Percentiles rank a stretch among this genome's conserved stretches.
Evolutionary conservation across 768 basidiomycete species (phyloP).

Genomic region (Chalciporus chontae): DNA sequence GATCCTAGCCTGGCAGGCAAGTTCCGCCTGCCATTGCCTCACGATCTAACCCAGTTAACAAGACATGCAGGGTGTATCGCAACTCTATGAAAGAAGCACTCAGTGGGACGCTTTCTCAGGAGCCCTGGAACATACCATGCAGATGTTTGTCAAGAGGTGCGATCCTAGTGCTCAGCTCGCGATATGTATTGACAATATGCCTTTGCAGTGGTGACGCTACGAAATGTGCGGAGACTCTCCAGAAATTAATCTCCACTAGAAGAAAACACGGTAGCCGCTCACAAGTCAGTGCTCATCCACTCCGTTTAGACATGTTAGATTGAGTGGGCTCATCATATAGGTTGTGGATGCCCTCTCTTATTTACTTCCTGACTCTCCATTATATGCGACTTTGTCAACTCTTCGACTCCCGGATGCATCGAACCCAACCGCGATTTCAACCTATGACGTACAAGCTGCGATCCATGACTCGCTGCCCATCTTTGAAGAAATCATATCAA

Average conservation of each 20-base stretch:
- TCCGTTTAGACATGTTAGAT: background rate
- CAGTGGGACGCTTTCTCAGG: constrained; percentile 58
- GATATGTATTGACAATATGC: background rate
- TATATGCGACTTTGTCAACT: constrained; percentile 56
- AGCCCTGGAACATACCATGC: constrained; percentile 52
- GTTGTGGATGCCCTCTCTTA: constrained; percentile 62
- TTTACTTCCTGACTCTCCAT: constrained; percentile 70
- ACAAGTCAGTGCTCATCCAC: constrained; percentile 41
- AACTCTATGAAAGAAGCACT: constrained; percentile 63
- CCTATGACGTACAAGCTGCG: constrained; percentile 52
- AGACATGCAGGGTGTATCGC: constrained; percentile 58
- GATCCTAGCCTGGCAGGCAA: constrained; percentile 81
- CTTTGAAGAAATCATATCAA: constrained; percentile 65
- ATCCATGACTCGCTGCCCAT: constrained; percentile 68
- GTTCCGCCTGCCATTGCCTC: constrained; percentile 14
- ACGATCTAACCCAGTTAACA: constrained; percentile 9
- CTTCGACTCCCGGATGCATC: constrained; percentile 78
- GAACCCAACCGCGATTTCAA: constrained; percentile 61
- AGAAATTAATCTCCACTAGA: constrained; percentile 67
- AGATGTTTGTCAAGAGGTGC: constrained; percentile 57
- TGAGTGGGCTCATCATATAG: constrained; percentile 35
- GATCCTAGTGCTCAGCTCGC: constrained; percentile 11
- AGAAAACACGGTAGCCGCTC: constrained; percentile 55
- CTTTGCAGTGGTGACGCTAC: constrained; percentile 59
- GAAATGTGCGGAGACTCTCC: constrained; percentile 79